Base-by-base conservation (phyloP, 768 basidiomycete species). In the Boletus sp. region DNA sequence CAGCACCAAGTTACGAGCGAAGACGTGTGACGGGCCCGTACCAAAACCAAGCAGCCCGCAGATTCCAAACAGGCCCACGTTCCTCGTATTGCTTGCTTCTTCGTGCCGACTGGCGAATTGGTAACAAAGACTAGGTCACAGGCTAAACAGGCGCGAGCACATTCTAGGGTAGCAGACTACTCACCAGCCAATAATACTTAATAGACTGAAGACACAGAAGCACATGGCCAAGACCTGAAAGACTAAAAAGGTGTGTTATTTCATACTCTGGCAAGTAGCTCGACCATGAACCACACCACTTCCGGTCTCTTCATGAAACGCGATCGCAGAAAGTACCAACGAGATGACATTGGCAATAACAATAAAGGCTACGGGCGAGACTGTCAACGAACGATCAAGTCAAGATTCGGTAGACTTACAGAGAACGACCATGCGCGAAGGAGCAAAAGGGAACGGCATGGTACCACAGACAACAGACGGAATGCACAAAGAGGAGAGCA, bases 391-490 rank as follows among this genome's bases (percentile, higher is more conserved):
- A 34, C 9, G 32, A 33, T 17, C 27, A 37, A 21, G 40, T 23
- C 6, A 45, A n/a, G 19, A 35, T 13, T 19, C 7, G 46, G 50
- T 30, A 9, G 3, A 54, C 70, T 10, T 38, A 63, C 68, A 43
- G 50, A 71, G 54, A 43, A 54, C 33, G 34, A 68, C 39, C 1
- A 23, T 33, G 48, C 63, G 68, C 21, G 10, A 58, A 48, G 61
- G 61, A 50, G 59, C 19, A 38, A 63, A 65, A 29, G 57, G 51
- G 44, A 70, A 68, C 14, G 66, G 19, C 67, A 68, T 70, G 44
- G 39, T 47, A 63, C 62, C 62, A 56, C 69, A 47, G 63, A 70
- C 67, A 51, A 39, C 59, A 38, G 45, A 51, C 49, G 52, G 38
- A 35, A 43, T 38, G 30, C 44, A 53, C 52, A 29, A 32, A 15